A percentile compares a stretch with the other conserved stretches of the same genome.
Conservation (phyloP, 2,329 filamentous ascomycete species). For the Bipolaris gigantea region DNA sequence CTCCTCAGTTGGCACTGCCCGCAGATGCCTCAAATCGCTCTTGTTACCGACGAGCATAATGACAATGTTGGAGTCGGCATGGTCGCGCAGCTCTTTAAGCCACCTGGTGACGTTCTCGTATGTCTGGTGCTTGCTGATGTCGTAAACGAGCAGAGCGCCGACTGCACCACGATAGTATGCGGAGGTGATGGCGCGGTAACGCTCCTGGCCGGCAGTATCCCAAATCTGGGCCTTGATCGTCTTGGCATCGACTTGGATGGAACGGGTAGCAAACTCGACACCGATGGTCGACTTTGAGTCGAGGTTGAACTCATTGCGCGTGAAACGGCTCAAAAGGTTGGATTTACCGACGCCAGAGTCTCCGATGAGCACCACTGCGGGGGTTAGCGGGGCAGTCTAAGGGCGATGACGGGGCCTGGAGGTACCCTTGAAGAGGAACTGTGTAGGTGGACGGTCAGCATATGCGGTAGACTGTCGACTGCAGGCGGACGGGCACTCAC, state of each 20-base stretch:
- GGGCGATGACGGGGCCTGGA: neutral
- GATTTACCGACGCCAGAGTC: constrained; percentile 99
- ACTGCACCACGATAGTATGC: constrained; percentile 99
- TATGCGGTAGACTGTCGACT: constrained; percentile 18
- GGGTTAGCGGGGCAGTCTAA: constrained; percentile 33
- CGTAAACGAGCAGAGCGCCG: constrained; percentile 95
- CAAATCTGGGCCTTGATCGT: constrained; percentile 99
- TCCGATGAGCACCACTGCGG: constrained; percentile 91
- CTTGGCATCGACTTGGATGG: constrained; percentile 98
- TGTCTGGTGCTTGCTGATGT: constrained; percentile 99
- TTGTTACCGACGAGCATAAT: constrained; percentile 99
- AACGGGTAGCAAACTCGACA: constrained; percentile 97
- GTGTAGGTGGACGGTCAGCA: constrained; percentile 34
- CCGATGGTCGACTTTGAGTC: constrained; percentile 99
- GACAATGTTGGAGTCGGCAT: constrained; percentile 98
- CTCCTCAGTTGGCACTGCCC: constrained; percentile 96
- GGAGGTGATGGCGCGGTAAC: constrained; percentile 98
- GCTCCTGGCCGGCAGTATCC: constrained; percentile 98
- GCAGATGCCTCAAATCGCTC: constrained; percentile 98
- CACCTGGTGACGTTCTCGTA: constrained; percentile 99
- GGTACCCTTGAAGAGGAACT: constrained; percentile 99
- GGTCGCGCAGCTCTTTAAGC: constrained; percentile 97
- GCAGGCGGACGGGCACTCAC: constrained; percentile 59
- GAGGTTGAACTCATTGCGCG: constrained; percentile 99
- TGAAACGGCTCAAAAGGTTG: constrained; percentile 99